phyloP scores from a whole-genome alignment of 2,329 filamentous ascomycete species.

The Pseudocercospora macadamiae region DNA sequence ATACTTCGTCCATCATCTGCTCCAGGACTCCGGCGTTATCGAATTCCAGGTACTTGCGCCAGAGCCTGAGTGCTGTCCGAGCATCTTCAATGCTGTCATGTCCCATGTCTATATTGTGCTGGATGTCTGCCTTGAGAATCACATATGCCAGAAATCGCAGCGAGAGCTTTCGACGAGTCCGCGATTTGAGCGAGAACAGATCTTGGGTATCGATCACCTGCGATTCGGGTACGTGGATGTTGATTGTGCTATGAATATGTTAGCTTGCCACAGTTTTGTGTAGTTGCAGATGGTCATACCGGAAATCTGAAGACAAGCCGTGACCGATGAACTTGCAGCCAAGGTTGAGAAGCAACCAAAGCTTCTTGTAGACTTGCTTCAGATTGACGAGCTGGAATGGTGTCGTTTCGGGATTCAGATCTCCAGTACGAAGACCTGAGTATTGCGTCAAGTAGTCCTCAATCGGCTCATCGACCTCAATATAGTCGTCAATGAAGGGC shows the following conservation, averaged over 20 bases:
- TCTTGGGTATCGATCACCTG: conserved; percentile 96
- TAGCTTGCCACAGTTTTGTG: background rate
- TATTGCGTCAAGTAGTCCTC: conserved; percentile 95
- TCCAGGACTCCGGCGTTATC: conserved; percentile 82
- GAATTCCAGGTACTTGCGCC: conserved; percentile 87
- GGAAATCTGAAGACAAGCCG: conserved; percentile 91
- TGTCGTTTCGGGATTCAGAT: conserved; percentile 78
- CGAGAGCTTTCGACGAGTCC: conserved; percentile 77
- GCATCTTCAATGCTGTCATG: conserved; percentile 98
- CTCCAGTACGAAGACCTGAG: conserved; percentile 84
- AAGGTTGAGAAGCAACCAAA: conserved; percentile 94
- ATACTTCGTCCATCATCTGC: conserved; percentile 84
- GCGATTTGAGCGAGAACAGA: conserved; percentile 79
- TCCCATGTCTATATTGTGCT: conserved; percentile 65
- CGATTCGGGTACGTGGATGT: conserved; percentile 87
- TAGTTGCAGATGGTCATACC: conserved; percentile 40
- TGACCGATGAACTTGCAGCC: conserved; percentile 94
- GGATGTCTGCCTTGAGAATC: conserved; percentile 90
- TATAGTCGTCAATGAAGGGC: conserved; percentile 97
- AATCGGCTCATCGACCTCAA: conserved; percentile 84
- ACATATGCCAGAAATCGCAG: conserved; percentile 91
- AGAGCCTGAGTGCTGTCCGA: conserved; percentile 84
- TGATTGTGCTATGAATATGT: conserved; percentile 66
- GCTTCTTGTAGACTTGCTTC: conserved; percentile 94
- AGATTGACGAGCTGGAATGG: conserved; percentile 82